Conservation (phyloP, 352 stramenopile species). For the Globisporangium cylindrosporum region DNA sequence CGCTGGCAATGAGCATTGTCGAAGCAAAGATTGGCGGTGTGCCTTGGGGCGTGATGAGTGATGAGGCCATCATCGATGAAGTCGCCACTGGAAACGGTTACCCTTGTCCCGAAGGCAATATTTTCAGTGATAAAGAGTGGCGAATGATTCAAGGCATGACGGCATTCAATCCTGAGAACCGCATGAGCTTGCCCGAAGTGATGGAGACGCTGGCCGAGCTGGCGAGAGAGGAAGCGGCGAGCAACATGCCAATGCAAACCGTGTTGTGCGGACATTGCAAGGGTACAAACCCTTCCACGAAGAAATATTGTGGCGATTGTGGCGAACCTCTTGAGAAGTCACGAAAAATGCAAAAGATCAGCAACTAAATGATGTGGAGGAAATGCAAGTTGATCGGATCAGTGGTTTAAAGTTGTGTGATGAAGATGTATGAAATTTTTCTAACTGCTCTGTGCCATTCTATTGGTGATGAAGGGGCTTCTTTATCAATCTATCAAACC, state of each 20-base stretch:
- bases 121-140: conserved; percentile 11
- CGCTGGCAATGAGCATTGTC: conserved; percentile 14
- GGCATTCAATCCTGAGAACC: neutral
- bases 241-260: neutral
- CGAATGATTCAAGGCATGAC: conserved; percentile 4
- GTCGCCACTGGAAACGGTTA: conserved; percentile 1
- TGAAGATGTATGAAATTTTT: neutral
- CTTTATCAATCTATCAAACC: neutral
- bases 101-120: neutral
- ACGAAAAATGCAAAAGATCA: neutral
- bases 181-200: neutral
- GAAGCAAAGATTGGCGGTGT: conserved; percentile 5
- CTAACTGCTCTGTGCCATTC: neutral
- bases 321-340: neutral
- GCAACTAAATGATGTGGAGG: neutral
- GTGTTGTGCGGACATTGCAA: neutral
- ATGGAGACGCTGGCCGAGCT: neutral
- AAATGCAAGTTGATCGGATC: neutral
- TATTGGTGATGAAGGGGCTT: neutral
- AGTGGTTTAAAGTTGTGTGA: neutral
- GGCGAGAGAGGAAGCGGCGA: neutral
- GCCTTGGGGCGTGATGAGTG: neutral
- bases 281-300: neutral
- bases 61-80: conserved; percentile 16
- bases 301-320: neutral